Base-by-base conservation (phyloP, 257 asterid species). In the Solanum clarkiae region DNA sequence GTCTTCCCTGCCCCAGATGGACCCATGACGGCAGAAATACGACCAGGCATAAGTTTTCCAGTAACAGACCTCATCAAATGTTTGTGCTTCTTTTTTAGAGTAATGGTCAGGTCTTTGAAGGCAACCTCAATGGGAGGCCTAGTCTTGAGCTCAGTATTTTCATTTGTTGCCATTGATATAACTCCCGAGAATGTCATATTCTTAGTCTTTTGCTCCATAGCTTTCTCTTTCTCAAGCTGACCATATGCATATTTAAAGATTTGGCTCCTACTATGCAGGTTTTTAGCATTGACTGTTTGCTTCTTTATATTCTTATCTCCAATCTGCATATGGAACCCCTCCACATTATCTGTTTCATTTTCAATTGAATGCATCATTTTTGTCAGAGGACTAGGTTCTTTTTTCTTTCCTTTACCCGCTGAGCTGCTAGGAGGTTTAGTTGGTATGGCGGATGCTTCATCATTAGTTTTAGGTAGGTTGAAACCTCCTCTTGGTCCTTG, bases 1-100 rank as follows among this genome's bases (percentile, higher is more conserved):
- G 99, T 95, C 88, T 95, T 95, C 81, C 99, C 99, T 7, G 99
- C 99, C 72, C 99, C 99, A 22, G 99, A 95, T 83, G 99, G 99
- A 59, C 99, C 99, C 99, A 95, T 94, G 88, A 95, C 97, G 53
- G 99, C 98, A 54, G 99, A 90, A 85, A 95, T 92, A 83, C 97
- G 92, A 40, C 99, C 98, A 36, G 99, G 97, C 69, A 85, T 82
- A 69, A 95, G 63, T 87, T 91, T 94, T 87, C 99, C 99, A 14
- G 93, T 90, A 86, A 95, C 97, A 84, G 90, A 90, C 91, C 98
- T 95, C 97, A 95, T 91, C 86, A 95, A 91, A 91, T 95, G 94
- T 83, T 88, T 95, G 92, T 91, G 87, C 90, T 95, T 95, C 86
- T 92, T 87, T 80, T 80, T 91, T 81, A 95, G 88, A 84, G 99